Percentiles rank a stretch among this genome's conserved stretches.
Conservation (phyloP, 306 rosid species). For the Comarum palustre region DNA sequence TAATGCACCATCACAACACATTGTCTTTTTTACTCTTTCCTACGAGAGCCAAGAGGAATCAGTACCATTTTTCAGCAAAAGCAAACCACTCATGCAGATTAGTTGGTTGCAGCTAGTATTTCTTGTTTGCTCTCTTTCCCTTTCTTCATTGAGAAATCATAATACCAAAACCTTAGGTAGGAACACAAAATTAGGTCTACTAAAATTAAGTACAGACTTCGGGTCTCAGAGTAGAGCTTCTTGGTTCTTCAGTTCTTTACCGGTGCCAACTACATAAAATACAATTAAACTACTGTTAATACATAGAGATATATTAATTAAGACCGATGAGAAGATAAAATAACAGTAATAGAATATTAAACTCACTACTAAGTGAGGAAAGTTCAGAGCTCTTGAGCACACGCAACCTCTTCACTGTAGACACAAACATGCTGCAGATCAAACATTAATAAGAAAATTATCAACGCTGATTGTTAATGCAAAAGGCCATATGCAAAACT, state of each 20-base stretch:
- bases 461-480: not conserved
- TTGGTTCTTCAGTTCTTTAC: conserved; percentile 39
- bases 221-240: conserved; percentile 16
- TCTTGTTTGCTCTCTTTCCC: not conserved
- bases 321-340: not conserved
- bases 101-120: conserved; percentile 20
- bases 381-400: conserved; percentile 80
- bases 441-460: conserved; percentile 13
- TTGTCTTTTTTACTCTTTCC: conserved; percentile 26
- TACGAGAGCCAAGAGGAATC: conserved; percentile 31
- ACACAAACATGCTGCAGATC: conserved; percentile 72
- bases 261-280: conserved; percentile 31
- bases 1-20: not conserved
- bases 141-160: conserved; percentile 18
- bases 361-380: conserved; percentile 62
- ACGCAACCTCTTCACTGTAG: conserved; percentile 81
- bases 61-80: conserved; percentile 29
- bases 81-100: conserved; percentile 30
- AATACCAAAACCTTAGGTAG: conserved; percentile 29
- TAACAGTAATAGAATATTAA: not conserved
- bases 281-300: not conserved
- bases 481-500: not conserved
- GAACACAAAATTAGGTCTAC: conserved; percentile 19
- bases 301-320: not conserved
- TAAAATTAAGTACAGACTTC: conserved; percentile 26